Evolutionary conservation across 768 basidiomycete genomes (phyloP), one percentile per base, ranked within the genome.

Genomic region (Tylopilus plumbeoviolaceoides): DNA sequence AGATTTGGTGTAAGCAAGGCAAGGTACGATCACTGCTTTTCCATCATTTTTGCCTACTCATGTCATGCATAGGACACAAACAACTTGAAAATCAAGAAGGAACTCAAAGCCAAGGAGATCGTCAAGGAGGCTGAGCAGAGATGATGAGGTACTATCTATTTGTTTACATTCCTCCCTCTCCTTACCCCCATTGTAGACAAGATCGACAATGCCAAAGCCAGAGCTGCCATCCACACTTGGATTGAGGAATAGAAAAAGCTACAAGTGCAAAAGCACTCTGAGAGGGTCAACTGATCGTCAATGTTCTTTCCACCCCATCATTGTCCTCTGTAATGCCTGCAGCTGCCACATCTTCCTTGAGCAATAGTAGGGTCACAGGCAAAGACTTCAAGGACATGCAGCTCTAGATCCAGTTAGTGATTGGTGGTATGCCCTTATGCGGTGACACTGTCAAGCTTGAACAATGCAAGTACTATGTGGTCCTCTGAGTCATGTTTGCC

Each of bases 191-290:
- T n/a, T 4, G 15, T 63, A 95, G 95, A 98, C 63, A 98, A 98
- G 73, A 64, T 91, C 38, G 90, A 88, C 48, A 95, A 98, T 44
- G 84, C 85, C 11, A 85, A 84, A 62, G 95, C 93, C 1, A 84
- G 75, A 57, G 91, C 90, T 4, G 89, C 89, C 0, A 76, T 98
- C 63, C 93, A 92, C 66, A 91, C 89, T 1, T 93, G 95, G 68
- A 95, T 97, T 59, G 94, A 95, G 70, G 90, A 86, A 0, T 91
- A 0, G 93, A 89, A 65, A 94, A 90, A 63, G 77, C 85, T 1
- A 93, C 94, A 0, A 75, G 85, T 44, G 95, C 97, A 71, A 98
- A 98, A 67, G 95, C 94, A 0, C n/a, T n/a, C n/a, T n/a, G n/a
- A n/a, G n/a, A n/a, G n/a, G n/a, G n/a, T n/a, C n/a, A n/a, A n/a